Conservation (phyloP, 176 grass and related monocot genomes). For the Cenchrus fungigraminus region DNA sequence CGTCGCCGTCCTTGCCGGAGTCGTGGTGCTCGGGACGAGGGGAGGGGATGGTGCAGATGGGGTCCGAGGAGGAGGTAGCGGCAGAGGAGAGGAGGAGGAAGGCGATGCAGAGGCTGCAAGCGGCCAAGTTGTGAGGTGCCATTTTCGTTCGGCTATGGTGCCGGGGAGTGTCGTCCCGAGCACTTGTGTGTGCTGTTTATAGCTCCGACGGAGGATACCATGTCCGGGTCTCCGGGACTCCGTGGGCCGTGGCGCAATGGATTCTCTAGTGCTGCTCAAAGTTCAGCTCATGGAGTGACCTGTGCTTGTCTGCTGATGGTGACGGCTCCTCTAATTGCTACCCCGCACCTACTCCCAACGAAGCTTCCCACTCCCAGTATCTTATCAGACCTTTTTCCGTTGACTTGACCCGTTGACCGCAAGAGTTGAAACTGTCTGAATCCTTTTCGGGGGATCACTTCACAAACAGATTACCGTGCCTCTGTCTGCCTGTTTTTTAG, state of each 20-base stretch:
- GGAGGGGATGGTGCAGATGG: background rate
- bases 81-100: background rate
- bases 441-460: too few species aligned
- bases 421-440: background rate
- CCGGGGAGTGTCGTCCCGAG: background rate
- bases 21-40: background rate
- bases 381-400: background rate
- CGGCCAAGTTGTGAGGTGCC: background rate
- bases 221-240: background rate
- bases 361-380: background rate
- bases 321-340: background rate
- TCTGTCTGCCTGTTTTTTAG: too few species aligned
- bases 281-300: background rate
- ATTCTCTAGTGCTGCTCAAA: too few species aligned
- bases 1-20: background rate
- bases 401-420: background rate
- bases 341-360: background rate
- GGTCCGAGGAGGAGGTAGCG: background rate
- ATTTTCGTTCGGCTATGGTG: background rate
- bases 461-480: too few species aligned
- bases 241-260: too few species aligned
- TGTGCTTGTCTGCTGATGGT: background rate
- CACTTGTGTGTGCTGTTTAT: background rate
- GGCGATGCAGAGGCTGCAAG: background rate
- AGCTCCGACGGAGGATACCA: background rate